Evolutionary conservation across 1,139 yeast genomes (phyloP).

Genomic region (Suhomyces bokatorum): DNA sequence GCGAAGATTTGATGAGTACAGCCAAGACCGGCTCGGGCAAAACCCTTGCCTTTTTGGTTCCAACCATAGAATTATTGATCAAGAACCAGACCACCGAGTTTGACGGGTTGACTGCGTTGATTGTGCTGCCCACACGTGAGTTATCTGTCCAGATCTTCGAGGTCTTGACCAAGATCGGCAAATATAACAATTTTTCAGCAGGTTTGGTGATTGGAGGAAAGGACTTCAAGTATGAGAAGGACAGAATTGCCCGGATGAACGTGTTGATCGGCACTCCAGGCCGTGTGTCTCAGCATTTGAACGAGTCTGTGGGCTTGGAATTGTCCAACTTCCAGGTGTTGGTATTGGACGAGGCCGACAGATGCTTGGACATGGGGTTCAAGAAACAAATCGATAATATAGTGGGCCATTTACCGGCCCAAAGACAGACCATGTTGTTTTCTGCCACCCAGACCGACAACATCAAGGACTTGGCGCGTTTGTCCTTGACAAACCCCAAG

Average conservation of each 20-base stretch:
- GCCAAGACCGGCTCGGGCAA: slow-evolving; percentile 98
- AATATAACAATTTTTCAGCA: slow-evolving; percentile 78
- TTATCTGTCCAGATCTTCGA: slow-evolving; percentile 93
- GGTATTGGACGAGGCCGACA: slow-evolving; percentile 93
- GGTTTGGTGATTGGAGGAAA: slow-evolving; percentile 97
- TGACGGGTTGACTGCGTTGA: slow-evolving; percentile 92
- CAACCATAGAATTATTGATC: slow-evolving; percentile 71
- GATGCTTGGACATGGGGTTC: slow-evolving; percentile 97
- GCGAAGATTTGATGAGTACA: slow-evolving; percentile 84
- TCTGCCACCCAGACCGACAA: slow-evolving; percentile 94
- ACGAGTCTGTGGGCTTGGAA: slow-evolving; percentile 87
- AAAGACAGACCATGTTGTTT: slow-evolving; percentile 84
- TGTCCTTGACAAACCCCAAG: slow-evolving; percentile 78
- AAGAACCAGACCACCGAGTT: slow-evolving; percentile 78
- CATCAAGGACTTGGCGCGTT: slow-evolving; percentile 82
- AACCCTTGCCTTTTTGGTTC: slow-evolving; percentile 87
- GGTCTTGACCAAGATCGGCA: slow-evolving; percentile 82
- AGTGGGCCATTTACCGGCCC: slow-evolving; percentile 75
- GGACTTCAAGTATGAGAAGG: slow-evolving; percentile 84
- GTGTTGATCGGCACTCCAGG: slow-evolving; percentile 97
- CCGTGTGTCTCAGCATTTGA: slow-evolving; percentile 89
- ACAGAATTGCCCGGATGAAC: slow-evolving; percentile 79
- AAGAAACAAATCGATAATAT: slow-evolving; percentile 85
- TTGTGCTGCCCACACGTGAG: slow-evolving; percentile 92
- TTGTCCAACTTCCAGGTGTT: slow-evolving; percentile 75